Base-by-base conservation (phyloP, 1,139 yeast species). In the Candida sanyaensis region DNA sequence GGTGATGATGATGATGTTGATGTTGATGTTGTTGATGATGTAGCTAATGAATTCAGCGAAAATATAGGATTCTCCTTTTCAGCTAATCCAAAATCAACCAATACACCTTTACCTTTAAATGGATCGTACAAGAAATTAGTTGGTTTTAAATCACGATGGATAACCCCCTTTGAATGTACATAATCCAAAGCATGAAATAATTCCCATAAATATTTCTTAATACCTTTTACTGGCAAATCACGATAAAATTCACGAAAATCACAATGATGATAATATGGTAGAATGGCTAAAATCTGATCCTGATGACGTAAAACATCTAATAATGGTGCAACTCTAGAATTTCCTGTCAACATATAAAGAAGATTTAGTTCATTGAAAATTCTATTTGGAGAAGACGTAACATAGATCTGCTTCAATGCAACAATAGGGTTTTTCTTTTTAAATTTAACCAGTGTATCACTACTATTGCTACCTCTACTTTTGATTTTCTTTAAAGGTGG, bases 41-140 rank as follows among this genome's bases (percentile, higher is more conserved):
- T 29, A 8, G 28, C 5, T 6, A 17, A n/a, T 8, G 41, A 32
- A 6, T 27, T 24, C 38, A 34, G 38, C 9, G 27, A 21, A 11
- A 5, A 10, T 4, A 24, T 10, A 7, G 28, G 28, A 17, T 27
- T 34, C 21, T 21, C 41, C 30, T 66, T 67, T 64, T 91, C 97
- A 1, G 97, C 97, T 47, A 91, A 73, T 1, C 98, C 98, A 71
- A 91, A 91, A 69, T 91, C 98, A 5, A 91, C 97, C 45, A 91
- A 71, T 0, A 89, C 95, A 2, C 98, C 98, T 45, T 80, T 77
- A 26, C 90, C 84, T 45, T 81, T 79, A 55, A 80, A 78, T 2
- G 90, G 87, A 63, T 91, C 88, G 66, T 86, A 91, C 34, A 91
- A 66, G 63, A 91, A 92, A 65, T 91, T 91, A 3, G 95, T 88